Base-by-base conservation (phyloP, 2,329 filamentous ascomycete genomes). In the Ophiosphaerella korrae region DNA sequence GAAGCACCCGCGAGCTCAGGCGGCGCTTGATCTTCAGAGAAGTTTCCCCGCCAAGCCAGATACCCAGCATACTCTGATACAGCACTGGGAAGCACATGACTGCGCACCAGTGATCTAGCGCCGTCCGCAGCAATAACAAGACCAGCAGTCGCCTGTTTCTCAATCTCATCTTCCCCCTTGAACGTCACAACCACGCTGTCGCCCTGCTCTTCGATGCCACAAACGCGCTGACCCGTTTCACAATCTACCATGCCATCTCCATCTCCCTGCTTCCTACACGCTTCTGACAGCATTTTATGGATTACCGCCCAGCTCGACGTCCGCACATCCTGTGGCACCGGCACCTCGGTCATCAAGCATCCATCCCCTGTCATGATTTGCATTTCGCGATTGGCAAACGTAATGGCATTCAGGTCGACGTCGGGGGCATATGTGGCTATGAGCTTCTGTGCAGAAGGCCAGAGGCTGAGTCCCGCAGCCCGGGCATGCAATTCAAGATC, bases 71-170 rank as follows among this genome's bases (percentile, higher is more conserved):
- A 63, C 16, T 54, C 36, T 9, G 53, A 46, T 9, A 53, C 34
- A 6, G 55, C 31, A 2, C 52, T 49, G 11, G 58, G 54, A 1
- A 58, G 40, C 1, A 65, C 33, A 18, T 48, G 42, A 7, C 33
- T 44, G 3, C 60, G 60, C n/a, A 57, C 18, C 9, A 32, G 23
- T 1, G 60, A 62, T 7, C 49, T 45, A 16, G 51, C 57, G 5
- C 62, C 62, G 33, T 63, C 62, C 4, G 62, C 58, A 8, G 51
- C 60, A 18, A 63, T 53, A 6, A 65, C 48, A 1, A 64, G 37
- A 37, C 57, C 44, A 5, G 60, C 49, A 4, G 23, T 37, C 1
- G 47, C 35, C 1, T 29, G 26, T 2, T 32, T 12, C 12, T 56
- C 45, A 1, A 14, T 12, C 2, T 47, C 50, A 14, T 47, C 24